Evolutionary conservation across 345 rosid genomes (phyloP).

Genomic region (Turritis glabra): DNA sequence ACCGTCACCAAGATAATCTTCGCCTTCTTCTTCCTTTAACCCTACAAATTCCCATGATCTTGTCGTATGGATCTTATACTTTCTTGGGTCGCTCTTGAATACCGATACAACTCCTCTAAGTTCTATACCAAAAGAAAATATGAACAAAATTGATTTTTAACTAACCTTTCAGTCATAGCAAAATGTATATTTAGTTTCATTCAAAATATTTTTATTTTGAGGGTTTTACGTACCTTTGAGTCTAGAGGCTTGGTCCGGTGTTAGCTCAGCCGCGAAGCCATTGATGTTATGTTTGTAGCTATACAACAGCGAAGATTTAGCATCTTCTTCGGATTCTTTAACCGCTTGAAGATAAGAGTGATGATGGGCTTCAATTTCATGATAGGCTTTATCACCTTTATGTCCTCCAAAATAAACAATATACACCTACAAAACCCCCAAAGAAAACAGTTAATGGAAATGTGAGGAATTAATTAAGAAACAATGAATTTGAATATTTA

Average conservation of each 20-base stretch:
- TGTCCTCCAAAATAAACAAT: conserved; percentile 63
- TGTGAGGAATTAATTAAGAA: neutral
- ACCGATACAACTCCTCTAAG: conserved; percentile 56
- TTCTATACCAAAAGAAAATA: conserved; percentile 34
- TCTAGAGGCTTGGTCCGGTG: conserved; percentile 60
- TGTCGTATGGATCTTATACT: conserved; percentile 60
- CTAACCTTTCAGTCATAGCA: neutral
- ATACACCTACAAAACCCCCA: conserved; percentile 45
- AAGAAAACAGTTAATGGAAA: neutral
- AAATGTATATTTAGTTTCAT: neutral
- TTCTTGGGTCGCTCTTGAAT: conserved; percentile 40
- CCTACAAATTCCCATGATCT: conserved; percentile 87
- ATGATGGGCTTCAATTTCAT: conserved; percentile 59
- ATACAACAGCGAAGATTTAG: conserved; percentile 59
- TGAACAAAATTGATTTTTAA: neutral
- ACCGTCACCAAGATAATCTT: conserved; percentile 16
- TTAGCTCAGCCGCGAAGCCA: conserved; percentile 67
- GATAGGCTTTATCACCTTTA: conserved; percentile 45
- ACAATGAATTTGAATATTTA: neutral
- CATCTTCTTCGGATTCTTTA: conserved; percentile 55
- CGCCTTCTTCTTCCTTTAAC: conserved; percentile 36
- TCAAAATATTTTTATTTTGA: neutral
- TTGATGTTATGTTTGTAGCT: conserved; percentile 82
- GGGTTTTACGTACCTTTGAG: conserved; percentile 30
- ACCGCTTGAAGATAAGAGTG: conserved; percentile 52